A percentile compares a stretch with the other conserved stretches of the same genome.
Evolutionary conservation across 2,329 filamentous ascomycete genomes (phyloP).

Genomic region (Cryphonectria nitschkei): DNA sequence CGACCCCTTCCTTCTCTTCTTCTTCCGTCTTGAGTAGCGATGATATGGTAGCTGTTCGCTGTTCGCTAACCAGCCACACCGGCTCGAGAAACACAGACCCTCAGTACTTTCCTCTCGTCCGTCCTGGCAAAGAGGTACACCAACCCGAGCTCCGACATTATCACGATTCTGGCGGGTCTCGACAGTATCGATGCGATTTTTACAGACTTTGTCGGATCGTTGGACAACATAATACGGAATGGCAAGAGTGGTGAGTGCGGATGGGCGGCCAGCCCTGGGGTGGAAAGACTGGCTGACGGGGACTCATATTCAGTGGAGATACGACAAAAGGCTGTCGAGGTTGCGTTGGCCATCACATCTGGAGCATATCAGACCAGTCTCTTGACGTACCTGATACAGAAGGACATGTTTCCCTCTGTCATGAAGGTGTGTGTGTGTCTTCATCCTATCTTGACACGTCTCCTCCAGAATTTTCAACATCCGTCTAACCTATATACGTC

Average conservation of each 20-base stretch:
- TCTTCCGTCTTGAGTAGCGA: conserved; percentile 29
- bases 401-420: conserved; percentile 89
- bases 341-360: conserved; percentile 81
- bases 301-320: conserved; percentile 63
- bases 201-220: conserved; percentile 80
- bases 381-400: conserved; percentile 91
- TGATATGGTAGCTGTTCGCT: not conserved
- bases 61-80: not conserved
- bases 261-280: conserved; percentile 29
- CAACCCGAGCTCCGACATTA: conserved; percentile 93
- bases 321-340: conserved; percentile 78
- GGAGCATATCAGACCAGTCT: conserved; percentile 96
- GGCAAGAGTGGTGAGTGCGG: conserved; percentile 66
- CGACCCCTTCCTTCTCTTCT: too few species aligned
- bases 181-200: conserved; percentile 87
- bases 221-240: conserved; percentile 83
- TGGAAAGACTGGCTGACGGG: not conserved
- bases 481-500: conserved; percentile 18
- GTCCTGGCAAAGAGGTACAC: conserved; percentile 89
- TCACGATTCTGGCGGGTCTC: conserved; percentile 84
- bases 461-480: not conserved
- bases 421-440: conserved; percentile 73
- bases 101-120: conserved; percentile 83
- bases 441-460: not conserved
- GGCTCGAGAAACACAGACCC: conserved; percentile 66